Evolutionary conservation across 805 yeast genomes (phyloP).

Genomic region (Pichia manshurica): DNA sequence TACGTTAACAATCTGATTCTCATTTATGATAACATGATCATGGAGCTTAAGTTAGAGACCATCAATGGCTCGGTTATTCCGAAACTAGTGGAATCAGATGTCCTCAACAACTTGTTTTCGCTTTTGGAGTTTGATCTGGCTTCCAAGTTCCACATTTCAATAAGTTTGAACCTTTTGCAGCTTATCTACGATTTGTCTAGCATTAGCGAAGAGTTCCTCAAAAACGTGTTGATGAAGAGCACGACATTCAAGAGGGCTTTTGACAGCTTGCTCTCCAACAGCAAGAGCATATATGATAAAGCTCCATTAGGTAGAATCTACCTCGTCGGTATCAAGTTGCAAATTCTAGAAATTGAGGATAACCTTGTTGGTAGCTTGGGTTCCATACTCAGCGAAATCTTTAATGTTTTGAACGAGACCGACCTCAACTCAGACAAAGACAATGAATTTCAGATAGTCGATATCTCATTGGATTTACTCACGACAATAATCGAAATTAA

Average conservation of each 20-base stretch:
- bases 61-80: constrained; percentile 31
- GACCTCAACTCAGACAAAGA: constrained; percentile 9
- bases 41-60: constrained; percentile 53
- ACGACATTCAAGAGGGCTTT: constrained; percentile 4
- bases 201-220: constrained; percentile 24
- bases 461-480: constrained; percentile 66
- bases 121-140: constrained; percentile 29
- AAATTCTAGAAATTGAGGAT: constrained; percentile 26
- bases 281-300: neutral
- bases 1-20: constrained; percentile 66
- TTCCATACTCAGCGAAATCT: constrained; percentile 18
- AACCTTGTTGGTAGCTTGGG: constrained; percentile 13
- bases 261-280: neutral
- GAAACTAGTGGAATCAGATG: constrained; percentile 18
- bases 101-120: constrained; percentile 25
- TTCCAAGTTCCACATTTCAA: constrained; percentile 23
- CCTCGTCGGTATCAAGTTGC: constrained; percentile 28
- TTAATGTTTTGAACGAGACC: constrained; percentile 17
- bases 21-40: constrained; percentile 53
- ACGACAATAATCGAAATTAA: constrained; percentile 65
- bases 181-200: constrained; percentile 29
- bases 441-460: constrained; percentile 51
- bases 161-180: constrained; percentile 20
- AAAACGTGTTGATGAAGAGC: constrained; percentile 10
- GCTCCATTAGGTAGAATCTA: constrained; percentile 20